Percentiles rank a stretch among this genome's conserved stretches.
Conservation (phyloP, 1,284 basidiomycete genomes). For the Ceratobasidium sp. region DNA sequence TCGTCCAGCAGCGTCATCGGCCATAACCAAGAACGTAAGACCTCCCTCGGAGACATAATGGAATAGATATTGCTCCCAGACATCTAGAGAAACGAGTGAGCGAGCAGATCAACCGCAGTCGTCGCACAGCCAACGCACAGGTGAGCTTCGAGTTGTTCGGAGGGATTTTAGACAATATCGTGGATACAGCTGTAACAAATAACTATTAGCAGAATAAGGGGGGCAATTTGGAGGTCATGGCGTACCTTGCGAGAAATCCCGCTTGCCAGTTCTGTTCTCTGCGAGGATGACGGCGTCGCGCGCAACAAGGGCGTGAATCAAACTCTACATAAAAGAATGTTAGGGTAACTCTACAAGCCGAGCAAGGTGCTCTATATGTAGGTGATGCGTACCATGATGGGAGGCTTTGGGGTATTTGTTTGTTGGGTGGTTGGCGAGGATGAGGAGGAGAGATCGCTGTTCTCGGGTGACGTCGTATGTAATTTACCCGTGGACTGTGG, state of each 20-base stretch:
- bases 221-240: constrained; percentile 4
- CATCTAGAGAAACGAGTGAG: constrained; percentile 59
- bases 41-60: constrained; percentile 93
- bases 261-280: constrained; percentile 80
- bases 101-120: background rate
- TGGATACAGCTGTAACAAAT: constrained; percentile 75
- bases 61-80: constrained; percentile 95
- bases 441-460: background rate
- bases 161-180: constrained; percentile 94
- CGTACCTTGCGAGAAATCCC: constrained; percentile 86
- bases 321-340: constrained; percentile 50
- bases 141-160: constrained; percentile 94
- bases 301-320: constrained; percentile 88
- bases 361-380: background rate
- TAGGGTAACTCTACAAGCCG: background rate
- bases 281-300: constrained; percentile 81
- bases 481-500: background rate
- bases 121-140: constrained; percentile 56
- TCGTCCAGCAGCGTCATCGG: constrained; percentile 88
- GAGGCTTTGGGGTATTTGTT: too few species aligned
- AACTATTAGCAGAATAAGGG: constrained; percentile 42
- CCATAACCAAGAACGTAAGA: constrained; percentile 91
- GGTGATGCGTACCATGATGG: background rate
- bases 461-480: background rate
- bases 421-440: background rate